Evolutionary conservation across 2,329 filamentous ascomycete species (phyloP), one percentile per base, ranked within the genome.

Genomic region (Nemania sp.): DNA sequence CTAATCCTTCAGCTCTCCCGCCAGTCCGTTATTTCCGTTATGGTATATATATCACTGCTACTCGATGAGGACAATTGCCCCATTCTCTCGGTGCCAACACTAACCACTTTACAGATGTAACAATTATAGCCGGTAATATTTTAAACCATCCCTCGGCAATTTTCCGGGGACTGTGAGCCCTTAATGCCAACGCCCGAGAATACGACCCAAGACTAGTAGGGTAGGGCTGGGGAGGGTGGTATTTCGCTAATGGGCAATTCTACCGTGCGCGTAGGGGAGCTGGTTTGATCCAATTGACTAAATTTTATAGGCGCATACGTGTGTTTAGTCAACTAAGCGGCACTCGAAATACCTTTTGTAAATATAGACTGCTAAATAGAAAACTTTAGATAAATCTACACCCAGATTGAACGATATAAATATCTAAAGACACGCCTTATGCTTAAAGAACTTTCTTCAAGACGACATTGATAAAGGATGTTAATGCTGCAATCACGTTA

Each of bases 91-190:
- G 18, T 55, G 27, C 24, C 27, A 41, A 59, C 47, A 57, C 61
- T 70, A 53, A 67, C 29, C n/a, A n/a, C 1, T 52, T 54, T 24
- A 29, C 53, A 69, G 67, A 20, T 53, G 13, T 57, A 55, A 24
- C 43, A 27, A 32, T n/a, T 5, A 51, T 45, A 10, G 1, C 53
- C 24, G 8, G 41, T 20, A 8, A 15, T 27, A 13, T 51, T 54
- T 47, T 27, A 1, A 4, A 24, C 22, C 15, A 15, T 51, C 29
- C 15, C 47, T 13, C 13, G 22, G 47, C n/a, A 51, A 11, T 13
- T 51, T 27, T 24, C 24, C 5, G 11, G 22, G 8, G 7, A 24
- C 22, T 11, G 22, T 10, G 15, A 20, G 22, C n/a, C 22, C n/a
- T 24, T 49, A 5, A 22, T 11, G 22, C 22, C 22, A 24, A 45